Evolutionary conservation across 2,329 filamentous ascomycete species (phyloP).

Genomic region (Neonectria ditissima): DNA sequence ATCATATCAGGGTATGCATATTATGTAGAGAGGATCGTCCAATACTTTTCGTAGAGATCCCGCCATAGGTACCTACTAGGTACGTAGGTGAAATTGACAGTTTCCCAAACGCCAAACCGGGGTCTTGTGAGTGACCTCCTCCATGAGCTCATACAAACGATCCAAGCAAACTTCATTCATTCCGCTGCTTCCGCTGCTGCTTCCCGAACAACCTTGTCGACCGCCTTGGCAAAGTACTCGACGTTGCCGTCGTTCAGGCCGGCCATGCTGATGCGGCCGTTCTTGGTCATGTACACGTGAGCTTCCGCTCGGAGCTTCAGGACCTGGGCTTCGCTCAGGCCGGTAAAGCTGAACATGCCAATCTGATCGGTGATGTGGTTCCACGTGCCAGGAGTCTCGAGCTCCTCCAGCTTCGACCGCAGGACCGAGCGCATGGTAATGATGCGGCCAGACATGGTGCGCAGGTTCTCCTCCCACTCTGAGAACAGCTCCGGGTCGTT

Average conservation of each 20-base stretch:
- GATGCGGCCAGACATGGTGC: conserved; percentile 95
- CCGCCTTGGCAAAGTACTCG: conserved; percentile 90
- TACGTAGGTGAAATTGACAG: conserved; percentile 36
- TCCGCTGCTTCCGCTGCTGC: conserved; percentile 40
- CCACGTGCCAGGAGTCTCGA: conserved; percentile 91
- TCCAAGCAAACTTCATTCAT: conserved; percentile 31
- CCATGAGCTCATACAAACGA: conserved; percentile 41
- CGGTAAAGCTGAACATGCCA: conserved; percentile 98
- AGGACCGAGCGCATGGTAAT: conserved; percentile 88
- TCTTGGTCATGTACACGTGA: conserved; percentile 96
- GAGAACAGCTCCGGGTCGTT: conserved; percentile 85
- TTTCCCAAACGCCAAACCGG: conserved; percentile 44
- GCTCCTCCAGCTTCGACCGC: conserved; percentile 82
- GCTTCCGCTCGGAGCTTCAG: conserved; percentile 74
- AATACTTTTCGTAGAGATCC: conserved; percentile 43
- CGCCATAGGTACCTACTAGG: conserved; percentile 29
- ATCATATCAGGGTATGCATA: conserved; percentile 28
- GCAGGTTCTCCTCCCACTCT: conserved; percentile 93
- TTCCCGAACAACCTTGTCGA: conserved; percentile 80
- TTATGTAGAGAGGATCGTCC: conserved; percentile 37
- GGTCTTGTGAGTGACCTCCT: conserved; percentile 43
- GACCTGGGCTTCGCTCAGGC: conserved; percentile 80
- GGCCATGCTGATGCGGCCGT: conserved; percentile 97
- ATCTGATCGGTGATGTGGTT: conserved; percentile 99
- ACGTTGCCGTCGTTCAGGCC: conserved; percentile 94